Conservation (phyloP, 352 stramenopile genomes). For the Phytopythium mirpurense region DNA sequence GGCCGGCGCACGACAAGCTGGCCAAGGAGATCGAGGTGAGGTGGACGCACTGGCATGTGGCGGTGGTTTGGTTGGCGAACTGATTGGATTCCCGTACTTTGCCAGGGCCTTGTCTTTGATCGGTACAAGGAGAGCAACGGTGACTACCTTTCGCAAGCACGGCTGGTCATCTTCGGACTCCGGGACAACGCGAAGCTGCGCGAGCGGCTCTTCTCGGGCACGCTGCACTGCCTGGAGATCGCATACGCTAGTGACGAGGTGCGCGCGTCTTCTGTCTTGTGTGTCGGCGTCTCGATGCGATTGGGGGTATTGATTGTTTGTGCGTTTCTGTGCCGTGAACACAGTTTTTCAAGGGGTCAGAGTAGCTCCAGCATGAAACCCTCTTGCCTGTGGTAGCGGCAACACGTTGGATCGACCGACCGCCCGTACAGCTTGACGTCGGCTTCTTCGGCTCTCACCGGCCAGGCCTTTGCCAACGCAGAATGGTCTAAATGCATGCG, state of each 20-base stretch:
- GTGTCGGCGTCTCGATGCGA: slow-evolving; percentile 9
- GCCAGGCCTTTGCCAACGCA: not conserved
- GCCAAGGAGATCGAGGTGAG: slow-evolving; percentile 71
- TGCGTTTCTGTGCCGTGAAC: not conserved
- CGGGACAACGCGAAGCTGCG: slow-evolving; percentile 60
- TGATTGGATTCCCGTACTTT: slow-evolving; percentile 19
- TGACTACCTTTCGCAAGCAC: slow-evolving; percentile 69
- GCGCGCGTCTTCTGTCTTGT: slow-evolving; percentile 14
- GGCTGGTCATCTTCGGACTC: slow-evolving; percentile 76
- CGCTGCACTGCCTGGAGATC: slow-evolving; percentile 65
- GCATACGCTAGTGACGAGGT: slow-evolving; percentile 71
- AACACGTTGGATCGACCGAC: not conserved
- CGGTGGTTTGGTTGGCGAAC: not conserved
- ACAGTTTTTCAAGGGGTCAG: slow-evolving; percentile 40
- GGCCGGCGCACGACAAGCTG: slow-evolving; percentile 28
- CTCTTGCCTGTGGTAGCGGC: not conserved
- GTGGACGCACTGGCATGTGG: not conserved
- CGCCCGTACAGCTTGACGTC: no score
- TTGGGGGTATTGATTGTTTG: slow-evolving; percentile 9
- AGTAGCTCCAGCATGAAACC: slow-evolving; percentile 17
- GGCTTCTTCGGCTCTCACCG: no score
- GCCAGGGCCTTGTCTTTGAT: slow-evolving; percentile 68
- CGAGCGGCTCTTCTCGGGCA: slow-evolving; percentile 57
- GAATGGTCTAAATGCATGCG: not conserved
- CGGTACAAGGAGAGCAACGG: slow-evolving; percentile 76